Evolutionary conservation across 306 rosid species (phyloP).

Genomic region (Cicer chorassanicum): DNA sequence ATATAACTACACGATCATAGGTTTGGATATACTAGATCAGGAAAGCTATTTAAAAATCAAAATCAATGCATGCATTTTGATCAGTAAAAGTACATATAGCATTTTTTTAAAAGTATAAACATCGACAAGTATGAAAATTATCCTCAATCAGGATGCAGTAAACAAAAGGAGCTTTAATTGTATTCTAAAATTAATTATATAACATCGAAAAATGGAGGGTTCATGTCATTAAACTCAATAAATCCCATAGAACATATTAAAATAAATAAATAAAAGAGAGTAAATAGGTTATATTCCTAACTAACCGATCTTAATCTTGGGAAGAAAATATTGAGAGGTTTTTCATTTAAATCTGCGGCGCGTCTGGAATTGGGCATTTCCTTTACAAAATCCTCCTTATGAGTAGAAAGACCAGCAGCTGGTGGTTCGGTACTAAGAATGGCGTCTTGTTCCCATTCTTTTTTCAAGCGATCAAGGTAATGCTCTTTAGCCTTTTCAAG

Average conservation of each 20-base stretch:
- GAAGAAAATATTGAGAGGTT: slow-evolving; percentile 63
- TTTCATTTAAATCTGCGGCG: slow-evolving; percentile 39
- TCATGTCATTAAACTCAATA: background rate
- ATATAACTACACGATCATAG: background rate
- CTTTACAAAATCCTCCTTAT: slow-evolving; percentile 16
- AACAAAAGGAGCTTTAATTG: background rate
- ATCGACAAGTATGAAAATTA: background rate
- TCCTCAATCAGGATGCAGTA: slow-evolving; percentile 7
- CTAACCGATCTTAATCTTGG: slow-evolving; percentile 74
- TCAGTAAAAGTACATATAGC: background rate
- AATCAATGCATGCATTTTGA: slow-evolving; percentile 23
- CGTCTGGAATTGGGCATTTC: slow-evolving; percentile 31
- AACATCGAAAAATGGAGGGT: too few relatives aligned
- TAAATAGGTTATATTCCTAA: background rate
- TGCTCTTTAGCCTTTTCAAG: slow-evolving; percentile 89
- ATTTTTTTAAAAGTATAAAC: background rate
- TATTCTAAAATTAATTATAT: too few relatives aligned
- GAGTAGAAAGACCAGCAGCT: slow-evolving; percentile 2
- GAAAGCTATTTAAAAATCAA: slow-evolving; percentile 31
- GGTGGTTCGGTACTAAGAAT: slow-evolving; percentile 7
- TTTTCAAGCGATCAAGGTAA: slow-evolving; percentile 63
- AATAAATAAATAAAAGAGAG: background rate
- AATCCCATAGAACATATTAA: background rate
- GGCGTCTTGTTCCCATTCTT: slow-evolving; percentile 70
- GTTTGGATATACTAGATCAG: background rate